Evolutionary conservation across 495 filamentous ascomycete species (phyloP).

Genomic region (Rhizodiscina lignyota): DNA sequence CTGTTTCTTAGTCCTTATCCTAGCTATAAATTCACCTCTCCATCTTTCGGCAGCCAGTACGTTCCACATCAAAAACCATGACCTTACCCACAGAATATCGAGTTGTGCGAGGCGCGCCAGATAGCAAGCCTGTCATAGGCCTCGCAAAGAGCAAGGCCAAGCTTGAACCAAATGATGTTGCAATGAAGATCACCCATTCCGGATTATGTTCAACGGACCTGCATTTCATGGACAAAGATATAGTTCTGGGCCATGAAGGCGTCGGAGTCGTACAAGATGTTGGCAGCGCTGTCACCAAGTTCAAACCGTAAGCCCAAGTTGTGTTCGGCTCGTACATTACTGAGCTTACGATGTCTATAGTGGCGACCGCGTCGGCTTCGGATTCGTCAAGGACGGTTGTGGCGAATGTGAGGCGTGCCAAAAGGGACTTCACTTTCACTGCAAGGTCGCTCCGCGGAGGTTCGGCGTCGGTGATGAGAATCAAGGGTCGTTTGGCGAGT

Average conservation of each 20-base stretch:
- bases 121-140: neutral
- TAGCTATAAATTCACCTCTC: too few relatives aligned
- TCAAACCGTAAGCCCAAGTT: conserved; percentile 9
- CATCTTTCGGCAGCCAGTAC: too few relatives aligned
- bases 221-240: conserved; percentile 17
- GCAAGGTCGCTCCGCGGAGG: conserved; percentile 20
- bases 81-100: neutral
- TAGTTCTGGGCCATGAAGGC: conserved; percentile 29
- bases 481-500: conserved; percentile 25
- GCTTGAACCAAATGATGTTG: conserved; percentile 19
- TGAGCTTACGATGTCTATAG: conserved; percentile 7
- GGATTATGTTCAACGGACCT: conserved; percentile 29
- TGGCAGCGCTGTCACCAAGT: conserved; percentile 14
- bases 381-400: conserved; percentile 23
- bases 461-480: conserved; percentile 15
- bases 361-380: conserved; percentile 29
- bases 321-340: neutral
- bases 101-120: neutral
- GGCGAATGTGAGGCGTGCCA: conserved; percentile 37
- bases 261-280: conserved; percentile 26
- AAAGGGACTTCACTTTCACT: conserved; percentile 35
- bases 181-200: conserved; percentile 29
- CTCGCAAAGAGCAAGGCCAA: neutral
- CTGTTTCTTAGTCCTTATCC: too few relatives aligned
- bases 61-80: too few relatives aligned